Evolutionary conservation across 2,329 filamentous ascomycete genomes (phyloP).

Genomic region (Monilinia fructicola): DNA sequence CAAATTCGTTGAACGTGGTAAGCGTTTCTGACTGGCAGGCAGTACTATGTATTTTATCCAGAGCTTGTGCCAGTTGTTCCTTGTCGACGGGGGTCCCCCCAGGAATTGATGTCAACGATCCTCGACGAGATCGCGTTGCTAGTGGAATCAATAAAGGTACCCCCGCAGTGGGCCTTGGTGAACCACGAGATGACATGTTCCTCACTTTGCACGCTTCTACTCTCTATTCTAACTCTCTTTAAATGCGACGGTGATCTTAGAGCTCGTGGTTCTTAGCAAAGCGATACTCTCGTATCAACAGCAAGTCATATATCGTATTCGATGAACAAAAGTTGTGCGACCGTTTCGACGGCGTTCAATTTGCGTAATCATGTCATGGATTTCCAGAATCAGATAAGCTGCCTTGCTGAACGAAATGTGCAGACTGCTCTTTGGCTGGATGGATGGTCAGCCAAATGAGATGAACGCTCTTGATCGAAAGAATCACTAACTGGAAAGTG

Average conservation of each 20-base stretch:
- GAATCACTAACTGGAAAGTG: slow-evolving; percentile 16
- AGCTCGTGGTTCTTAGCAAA: slow-evolving; percentile 13
- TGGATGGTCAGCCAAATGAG: slow-evolving; percentile 10
- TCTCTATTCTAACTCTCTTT: neutral
- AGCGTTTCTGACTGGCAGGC: slow-evolving; percentile 82
- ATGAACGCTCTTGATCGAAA: slow-evolving; percentile 15
- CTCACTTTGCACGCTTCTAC: neutral
- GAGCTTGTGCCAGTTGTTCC: slow-evolving; percentile 71
- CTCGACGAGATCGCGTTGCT: slow-evolving; percentile 42
- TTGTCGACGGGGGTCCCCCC: slow-evolving; percentile 59
- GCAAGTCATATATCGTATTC: slow-evolving; percentile 9
- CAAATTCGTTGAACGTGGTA: slow-evolving; percentile 93
- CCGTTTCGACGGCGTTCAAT: slow-evolving; percentile 16
- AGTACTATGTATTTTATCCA: slow-evolving; percentile 84
- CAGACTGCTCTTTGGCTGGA: slow-evolving; percentile 11
- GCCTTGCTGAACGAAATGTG: slow-evolving; percentile 5
- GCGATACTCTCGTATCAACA: slow-evolving; percentile 4
- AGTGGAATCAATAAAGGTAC: slow-evolving; percentile 31
- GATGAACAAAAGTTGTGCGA: slow-evolving; percentile 16
- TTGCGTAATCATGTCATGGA: slow-evolving; percentile 22
- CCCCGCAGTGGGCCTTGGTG: slow-evolving; percentile 31
- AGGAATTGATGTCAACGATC: slow-evolving; percentile 51
- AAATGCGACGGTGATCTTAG: neutral
- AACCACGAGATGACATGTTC: slow-evolving; percentile 39
- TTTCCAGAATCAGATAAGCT: slow-evolving; percentile 2